Evolutionary conservation across 108 stramenopile genomes (phyloP), one percentile per base, ranked within the genome.

Genomic region (Nitzschia putrida): DNA sequence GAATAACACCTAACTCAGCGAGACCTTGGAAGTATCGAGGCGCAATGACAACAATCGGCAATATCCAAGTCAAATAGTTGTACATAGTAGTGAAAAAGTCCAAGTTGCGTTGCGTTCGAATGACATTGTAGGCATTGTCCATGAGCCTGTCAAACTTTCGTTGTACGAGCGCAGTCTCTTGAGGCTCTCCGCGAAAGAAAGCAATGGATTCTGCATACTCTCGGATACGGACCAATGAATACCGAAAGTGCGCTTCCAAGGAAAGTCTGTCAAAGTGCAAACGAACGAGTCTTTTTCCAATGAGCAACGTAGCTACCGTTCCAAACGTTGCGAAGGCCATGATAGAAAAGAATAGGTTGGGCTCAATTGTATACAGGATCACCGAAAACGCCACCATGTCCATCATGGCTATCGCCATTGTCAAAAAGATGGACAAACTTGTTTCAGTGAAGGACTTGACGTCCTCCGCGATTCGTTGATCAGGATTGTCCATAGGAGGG

Each of bases 201-300:
- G 97, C 97, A 69, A 98, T 98, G 16, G 88, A 86, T 83, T 98
- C 96, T 22, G 96, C 95, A 71, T 98, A 96, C 77, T 98, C 97
- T 26, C 96, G 82, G 29, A 90, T 74, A 41, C 96, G 83, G 12
- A 93, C 92, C 38, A 93, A 58, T 3, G 83, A 82, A 66, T 90
- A 98, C 18, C 97, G 88, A 58, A 98, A 94, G 57, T 98, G 86
- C 21, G 96, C 96, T 76, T 96, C 94, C 12, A 72, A 75, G 22
- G 86, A 76, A 14, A 97, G 80, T 63, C 93, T 87, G 16, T 79
- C 68, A 63, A 82, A 96, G 71, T 98, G 96, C 22, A 97, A 79
- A 29, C 80, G 72, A 7, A 96, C 84, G 42, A 98, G 70, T 34
- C 64, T 72, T 40, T 81, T 80, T 24, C 95, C 95, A 20, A 96